Evolutionary conservation across 495 filamentous ascomycete species (phyloP).

Genomic region (Acidiella bohemica): DNA sequence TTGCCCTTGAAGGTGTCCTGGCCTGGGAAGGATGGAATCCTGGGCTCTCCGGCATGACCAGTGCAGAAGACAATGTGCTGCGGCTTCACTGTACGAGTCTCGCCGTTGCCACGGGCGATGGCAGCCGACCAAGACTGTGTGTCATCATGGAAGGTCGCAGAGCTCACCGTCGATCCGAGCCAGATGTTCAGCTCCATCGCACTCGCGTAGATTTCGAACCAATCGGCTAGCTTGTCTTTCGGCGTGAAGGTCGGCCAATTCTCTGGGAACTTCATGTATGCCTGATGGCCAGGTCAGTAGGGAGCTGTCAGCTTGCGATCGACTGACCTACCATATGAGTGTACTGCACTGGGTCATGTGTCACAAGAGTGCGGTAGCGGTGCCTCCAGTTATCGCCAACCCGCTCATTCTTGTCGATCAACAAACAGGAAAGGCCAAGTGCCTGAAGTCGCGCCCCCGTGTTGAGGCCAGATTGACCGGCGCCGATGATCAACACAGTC

Average conservation of each 20-base stretch:
- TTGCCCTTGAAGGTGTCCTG: constrained; percentile 46
- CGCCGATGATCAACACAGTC: constrained; percentile 54
- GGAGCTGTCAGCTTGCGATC: not conserved
- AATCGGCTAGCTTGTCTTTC: constrained; percentile 70
- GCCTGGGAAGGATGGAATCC: constrained; percentile 49
- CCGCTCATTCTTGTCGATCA: constrained; percentile 51
- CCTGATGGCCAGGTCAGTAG: not conserved
- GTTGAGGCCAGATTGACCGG: constrained; percentile 22
- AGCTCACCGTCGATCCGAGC: constrained; percentile 42
- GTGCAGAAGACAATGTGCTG: constrained; percentile 57
- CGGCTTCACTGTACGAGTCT: constrained; percentile 47
- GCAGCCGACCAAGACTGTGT: constrained; percentile 48
- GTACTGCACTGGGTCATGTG: constrained; percentile 67
- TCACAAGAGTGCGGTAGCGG: constrained; percentile 48
- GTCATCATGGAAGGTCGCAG: constrained; percentile 39
- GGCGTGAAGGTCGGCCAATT: constrained; percentile 47
- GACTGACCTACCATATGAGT: constrained; percentile 11
- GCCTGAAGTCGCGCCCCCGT: constrained; percentile 52
- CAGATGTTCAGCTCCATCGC: constrained; percentile 68
- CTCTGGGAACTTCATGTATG: constrained; percentile 55
- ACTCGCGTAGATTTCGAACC: constrained; percentile 60
- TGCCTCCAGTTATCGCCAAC: constrained; percentile 70
- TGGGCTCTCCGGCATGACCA: constrained; percentile 58
- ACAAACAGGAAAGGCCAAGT: constrained; percentile 47
- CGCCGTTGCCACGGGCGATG: constrained; percentile 41